Base-by-base conservation (phyloP, 1,139 yeast species). In the Pichia sp. region DNA sequence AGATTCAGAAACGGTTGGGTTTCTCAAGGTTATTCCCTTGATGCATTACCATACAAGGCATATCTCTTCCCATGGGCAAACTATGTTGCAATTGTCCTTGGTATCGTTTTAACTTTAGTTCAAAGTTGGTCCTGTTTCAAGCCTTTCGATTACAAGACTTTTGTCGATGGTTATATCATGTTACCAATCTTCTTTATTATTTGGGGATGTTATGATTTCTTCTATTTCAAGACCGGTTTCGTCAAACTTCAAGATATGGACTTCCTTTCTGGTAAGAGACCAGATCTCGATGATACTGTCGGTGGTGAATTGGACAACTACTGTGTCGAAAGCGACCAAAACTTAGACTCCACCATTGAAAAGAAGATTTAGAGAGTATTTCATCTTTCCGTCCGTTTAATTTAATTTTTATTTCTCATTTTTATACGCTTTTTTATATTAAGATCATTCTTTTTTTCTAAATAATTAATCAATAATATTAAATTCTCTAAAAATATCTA, bases 101-200 rank as follows among this genome's bases (percentile, higher is more conserved):
- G 80, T 57, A 53, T 72, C 2, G 73, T 83, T 50, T 68, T 83
- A 53, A 83, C 79, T 2, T 63, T 83, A 22, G 77, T 83, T 32
- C 89, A 83, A 62, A 86, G 89, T 3, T 83, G 89, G 88, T 69
- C 84, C 1, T 70, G 74, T 38, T 76, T 83, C 56, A 71, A 72
- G 47, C 89, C 90, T 0, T 83, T 81, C 56, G 70, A 72, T 47
- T 83, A 79, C 7, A 80, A 75, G 28, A 69, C 72, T 51, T 83
- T 81, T 62, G 82, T 83, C 36, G 89, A 82, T 60, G 79, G 83
- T 5, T 83, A 84, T 59, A 75, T 83, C 49, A 66, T 83, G 55
- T 62, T 83, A 27, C 88, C 89, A 4, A 67, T 82, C 38, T 81
- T 79, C 51, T 67, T 71, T 34, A 57, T 81, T 6, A 50, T 74